phyloP scores from a whole-genome alignment of 352 stramenopile genomes.

The Elongisporangium anandrum region DNA sequence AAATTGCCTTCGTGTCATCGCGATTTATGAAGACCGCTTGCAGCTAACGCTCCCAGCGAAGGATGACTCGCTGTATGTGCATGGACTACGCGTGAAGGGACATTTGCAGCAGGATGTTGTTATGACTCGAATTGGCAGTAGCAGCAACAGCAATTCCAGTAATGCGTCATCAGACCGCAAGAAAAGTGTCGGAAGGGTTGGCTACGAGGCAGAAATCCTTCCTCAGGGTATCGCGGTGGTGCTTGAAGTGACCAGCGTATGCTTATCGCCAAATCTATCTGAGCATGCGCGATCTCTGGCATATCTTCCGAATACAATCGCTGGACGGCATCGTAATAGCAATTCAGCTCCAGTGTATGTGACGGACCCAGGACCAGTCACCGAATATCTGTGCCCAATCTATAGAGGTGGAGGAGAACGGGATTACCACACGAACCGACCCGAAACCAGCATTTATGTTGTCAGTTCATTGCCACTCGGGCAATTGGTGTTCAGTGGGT shows the following conservation, averaged over 20 bases:
- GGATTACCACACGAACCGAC: not conserved
- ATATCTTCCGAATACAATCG: not conserved
- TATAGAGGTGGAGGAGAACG: not conserved
- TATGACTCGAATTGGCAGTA: conserved; percentile 5
- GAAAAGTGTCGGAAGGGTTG: not conserved
- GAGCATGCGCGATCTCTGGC: not conserved
- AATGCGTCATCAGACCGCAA: not conserved
- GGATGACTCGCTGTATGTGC: conserved; percentile 21
- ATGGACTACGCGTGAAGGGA: conserved; percentile 19
- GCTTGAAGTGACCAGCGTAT: conserved; percentile 27
- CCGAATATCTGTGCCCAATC: conserved; percentile 27
- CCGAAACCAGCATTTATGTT: conserved; percentile 16
- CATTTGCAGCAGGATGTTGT: conserved; percentile 25
- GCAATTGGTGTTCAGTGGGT: conserved; percentile 31
- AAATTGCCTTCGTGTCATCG: conserved; percentile 31
- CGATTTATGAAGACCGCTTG: conserved; percentile 33
- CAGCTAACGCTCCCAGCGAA: conserved; percentile 7
- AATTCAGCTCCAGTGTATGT: not conserved
- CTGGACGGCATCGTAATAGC: conserved; percentile 1
- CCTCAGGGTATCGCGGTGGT: conserved; percentile 22
- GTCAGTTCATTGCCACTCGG: conserved; percentile 15
- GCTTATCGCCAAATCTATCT: conserved; percentile 8
- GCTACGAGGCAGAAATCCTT: conserved; percentile 1
- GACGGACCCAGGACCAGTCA: not conserved
- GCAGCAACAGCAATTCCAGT: not conserved